These are phyloP conservation scores for Xerocomellus dryophilus DNA, from an alignment of 768 basidiomycete species.

Conservation along the genomic window DNA sequence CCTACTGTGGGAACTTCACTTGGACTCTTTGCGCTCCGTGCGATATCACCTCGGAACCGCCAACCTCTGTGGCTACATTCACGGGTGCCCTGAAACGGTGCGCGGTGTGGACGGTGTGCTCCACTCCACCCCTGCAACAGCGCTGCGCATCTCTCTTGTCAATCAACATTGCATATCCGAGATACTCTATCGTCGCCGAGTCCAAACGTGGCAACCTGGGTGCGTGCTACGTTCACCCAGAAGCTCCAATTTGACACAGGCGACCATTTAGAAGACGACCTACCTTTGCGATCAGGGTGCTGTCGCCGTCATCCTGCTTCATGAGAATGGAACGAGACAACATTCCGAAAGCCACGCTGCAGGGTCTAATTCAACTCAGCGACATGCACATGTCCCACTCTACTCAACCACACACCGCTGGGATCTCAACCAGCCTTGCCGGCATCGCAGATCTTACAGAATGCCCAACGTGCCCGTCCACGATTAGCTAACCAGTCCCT, in stretches of 20 bases:
- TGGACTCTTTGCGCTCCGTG: too few species aligned
- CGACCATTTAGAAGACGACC: slow-evolving; percentile 22
- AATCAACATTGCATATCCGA: slow-evolving; percentile 15
- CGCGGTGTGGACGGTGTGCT: slow-evolving; percentile 4
- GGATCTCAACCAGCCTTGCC: slow-evolving; percentile 12
- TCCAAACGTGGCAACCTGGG: slow-evolving; percentile 11
- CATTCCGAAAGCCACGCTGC: slow-evolving; percentile 22
- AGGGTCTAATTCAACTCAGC: slow-evolving; percentile 29
- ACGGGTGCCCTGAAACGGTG: background rate
- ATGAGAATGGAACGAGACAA: slow-evolving; percentile 31
- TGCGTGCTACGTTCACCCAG: slow-evolving; percentile 5
- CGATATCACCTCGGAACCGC: too few species aligned
- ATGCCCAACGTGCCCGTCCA: slow-evolving; percentile 18
- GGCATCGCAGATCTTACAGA: slow-evolving; percentile 26
- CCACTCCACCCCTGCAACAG: slow-evolving; percentile 10
- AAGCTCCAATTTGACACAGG: slow-evolving; percentile 20
- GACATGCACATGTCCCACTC: slow-evolving; percentile 18
- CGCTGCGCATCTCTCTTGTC: too few species aligned
- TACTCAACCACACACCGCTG: slow-evolving; percentile 19
- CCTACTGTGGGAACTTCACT: too few species aligned
- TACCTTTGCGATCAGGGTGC: slow-evolving; percentile 26
- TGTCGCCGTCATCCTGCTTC: slow-evolving; percentile 20
- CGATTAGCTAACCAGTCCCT: slow-evolving; percentile 20
- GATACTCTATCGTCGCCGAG: slow-evolving; percentile 13
- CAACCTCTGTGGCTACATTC: too few species aligned